Evolutionary conservation across 495 filamentous ascomycete genomes (phyloP).

Genomic region (Penicillium cataractarum): DNA sequence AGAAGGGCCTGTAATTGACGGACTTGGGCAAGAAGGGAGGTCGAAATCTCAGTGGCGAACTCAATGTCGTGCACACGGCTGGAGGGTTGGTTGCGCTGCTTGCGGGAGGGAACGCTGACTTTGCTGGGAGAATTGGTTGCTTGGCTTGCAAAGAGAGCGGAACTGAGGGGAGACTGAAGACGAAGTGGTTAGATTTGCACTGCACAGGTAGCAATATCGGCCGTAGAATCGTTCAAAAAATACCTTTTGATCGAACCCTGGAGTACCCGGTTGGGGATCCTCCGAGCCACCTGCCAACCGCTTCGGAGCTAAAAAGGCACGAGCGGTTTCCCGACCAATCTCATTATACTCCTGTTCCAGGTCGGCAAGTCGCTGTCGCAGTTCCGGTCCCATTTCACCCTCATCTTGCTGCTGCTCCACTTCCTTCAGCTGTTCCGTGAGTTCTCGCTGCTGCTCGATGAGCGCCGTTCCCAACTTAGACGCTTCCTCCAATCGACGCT

Average conservation of each 20-base stretch:
- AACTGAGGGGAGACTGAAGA: conserved; percentile 66
- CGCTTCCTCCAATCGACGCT: conserved; percentile 86
- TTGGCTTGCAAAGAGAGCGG: conserved; percentile 81
- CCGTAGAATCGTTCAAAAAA: background rate
- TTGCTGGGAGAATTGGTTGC: conserved; percentile 90
- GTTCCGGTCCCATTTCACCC: conserved; percentile 79
- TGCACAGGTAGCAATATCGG: background rate
- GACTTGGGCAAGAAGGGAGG: conserved; percentile 84
- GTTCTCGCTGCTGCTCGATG: conserved; percentile 78
- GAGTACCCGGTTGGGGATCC: conserved; percentile 55
- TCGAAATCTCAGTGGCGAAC: conserved; percentile 94
- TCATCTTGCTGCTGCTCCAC: conserved; percentile 79
- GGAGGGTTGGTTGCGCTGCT: conserved; percentile 85
- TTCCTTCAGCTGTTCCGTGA: conserved; percentile 80
- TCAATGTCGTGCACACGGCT: conserved; percentile 90
- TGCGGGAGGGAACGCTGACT: conserved; percentile 79
- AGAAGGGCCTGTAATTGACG: conserved; percentile 83
- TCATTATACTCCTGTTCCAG: conserved; percentile 96
- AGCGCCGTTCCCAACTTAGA: conserved; percentile 84
- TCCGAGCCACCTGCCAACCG: conserved; percentile 70
- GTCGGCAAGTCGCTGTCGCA: conserved; percentile 80
- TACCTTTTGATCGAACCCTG: conserved; percentile 67
- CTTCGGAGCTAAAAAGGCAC: conserved; percentile 83
- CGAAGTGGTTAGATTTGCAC: conserved; percentile 18
- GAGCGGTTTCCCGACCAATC: conserved; percentile 84